phyloP scores from a whole-genome alignment of 176 grass and related monocot species.

The Triticum urartu region DNA sequence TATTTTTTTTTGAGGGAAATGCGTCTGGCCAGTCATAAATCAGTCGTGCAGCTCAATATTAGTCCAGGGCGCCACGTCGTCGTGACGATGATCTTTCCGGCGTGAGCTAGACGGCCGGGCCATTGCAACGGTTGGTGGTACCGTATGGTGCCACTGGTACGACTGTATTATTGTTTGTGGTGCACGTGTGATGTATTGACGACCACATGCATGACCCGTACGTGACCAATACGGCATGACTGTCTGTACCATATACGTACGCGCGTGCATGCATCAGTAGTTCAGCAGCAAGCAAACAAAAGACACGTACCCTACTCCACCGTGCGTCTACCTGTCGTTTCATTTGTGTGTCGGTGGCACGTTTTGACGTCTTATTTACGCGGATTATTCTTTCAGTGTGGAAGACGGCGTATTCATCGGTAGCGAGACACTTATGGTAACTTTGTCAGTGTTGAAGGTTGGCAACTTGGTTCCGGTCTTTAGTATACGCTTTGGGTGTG shows the following conservation, averaged over 20 bases:
- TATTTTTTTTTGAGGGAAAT: too few species aligned
- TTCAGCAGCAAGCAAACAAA: background rate
- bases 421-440: too few species aligned
- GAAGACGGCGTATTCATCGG: too few species aligned
- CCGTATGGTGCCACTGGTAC: too few species aligned
- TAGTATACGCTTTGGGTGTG: too few species aligned
- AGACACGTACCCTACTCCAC: background rate
- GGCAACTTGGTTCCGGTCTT: too few species aligned
- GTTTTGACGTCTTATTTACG: background rate
- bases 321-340: background rate
- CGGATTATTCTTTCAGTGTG: background rate
- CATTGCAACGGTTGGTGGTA: background rate
- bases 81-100: background rate
- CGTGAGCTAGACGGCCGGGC: too few species aligned
- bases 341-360: background rate
- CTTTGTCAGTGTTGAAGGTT: too few species aligned
- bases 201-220: background rate
- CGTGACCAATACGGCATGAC: background rate
- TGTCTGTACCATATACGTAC: background rate
- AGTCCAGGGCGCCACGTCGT: background rate
- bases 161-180: too few species aligned
- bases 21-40: too few species aligned
- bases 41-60: background rate
- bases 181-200: too few species aligned
- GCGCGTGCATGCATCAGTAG: too few species aligned